A percentile compares a stretch with the other conserved stretches of the same genome.
phyloP scores from a whole-genome alignment of 805 yeast species.

The Candida boidinii region DNA sequence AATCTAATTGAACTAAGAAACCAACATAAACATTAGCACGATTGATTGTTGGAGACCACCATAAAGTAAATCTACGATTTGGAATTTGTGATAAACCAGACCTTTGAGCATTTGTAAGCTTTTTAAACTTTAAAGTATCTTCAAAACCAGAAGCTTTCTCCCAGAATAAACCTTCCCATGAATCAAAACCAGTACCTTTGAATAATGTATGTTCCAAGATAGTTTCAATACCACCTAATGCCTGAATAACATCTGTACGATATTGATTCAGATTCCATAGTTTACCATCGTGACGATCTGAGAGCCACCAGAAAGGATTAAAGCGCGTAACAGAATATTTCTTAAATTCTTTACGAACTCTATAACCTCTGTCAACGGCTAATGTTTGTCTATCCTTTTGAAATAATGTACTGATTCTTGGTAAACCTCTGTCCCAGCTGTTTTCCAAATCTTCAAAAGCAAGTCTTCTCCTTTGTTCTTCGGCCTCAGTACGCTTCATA shows the following conservation, averaged over 20 bases:
- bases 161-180: constrained; percentile 99
- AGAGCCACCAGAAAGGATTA: constrained; percentile 97
- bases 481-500: constrained; percentile 78
- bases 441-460: constrained; percentile 92
- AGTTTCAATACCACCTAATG: constrained; percentile 95
- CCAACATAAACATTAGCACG: constrained; percentile 98
- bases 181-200: constrained; percentile 94
- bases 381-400: constrained; percentile 92
- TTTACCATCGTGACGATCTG: constrained; percentile 87
- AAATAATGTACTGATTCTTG: constrained; percentile 89
- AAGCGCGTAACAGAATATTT: constrained; percentile 62
- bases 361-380: constrained; percentile 91
- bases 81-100: constrained; percentile 97
- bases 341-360: constrained; percentile 72
- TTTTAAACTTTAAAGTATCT: constrained; percentile 89
- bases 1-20: constrained; percentile 87
- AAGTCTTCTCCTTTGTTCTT: constrained; percentile 73
- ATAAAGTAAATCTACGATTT: constrained; percentile 88
- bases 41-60: constrained; percentile 99
- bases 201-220: constrained; percentile 91
- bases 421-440: constrained; percentile 95
- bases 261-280: constrained; percentile 91
- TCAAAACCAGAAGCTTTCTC: constrained; percentile 97
- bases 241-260: constrained; percentile 93
- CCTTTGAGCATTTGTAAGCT: constrained; percentile 94